Conservation (phyloP, 2,329 filamentous ascomycete species). For the Emergomyces orientalis region DNA sequence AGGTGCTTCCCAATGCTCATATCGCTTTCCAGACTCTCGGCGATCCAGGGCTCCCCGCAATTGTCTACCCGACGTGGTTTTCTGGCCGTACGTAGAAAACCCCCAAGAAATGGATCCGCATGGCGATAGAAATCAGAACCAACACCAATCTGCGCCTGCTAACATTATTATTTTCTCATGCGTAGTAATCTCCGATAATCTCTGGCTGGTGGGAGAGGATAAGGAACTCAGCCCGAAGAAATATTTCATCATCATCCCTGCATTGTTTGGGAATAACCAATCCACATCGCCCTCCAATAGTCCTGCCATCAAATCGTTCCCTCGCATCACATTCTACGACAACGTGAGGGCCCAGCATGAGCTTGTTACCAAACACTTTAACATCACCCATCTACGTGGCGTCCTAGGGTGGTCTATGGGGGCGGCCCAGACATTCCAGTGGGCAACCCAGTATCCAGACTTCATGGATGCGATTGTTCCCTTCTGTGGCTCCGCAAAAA, state of each 20-base stretch:
- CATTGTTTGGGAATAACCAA: conserved; percentile 60
- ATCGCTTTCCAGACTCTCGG: conserved; percentile 73
- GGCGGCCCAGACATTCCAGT: conserved; percentile 56
- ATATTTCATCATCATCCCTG: conserved; percentile 60
- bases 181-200: conserved; percentile 56
- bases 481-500: conserved; percentile 58
- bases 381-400: conserved; percentile 50
- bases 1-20: conserved; percentile 52
- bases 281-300: conserved; percentile 60
- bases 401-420: conserved; percentile 66
- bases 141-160: neutral
- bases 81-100: conserved; percentile 43
- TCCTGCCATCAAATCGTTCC: conserved; percentile 47
- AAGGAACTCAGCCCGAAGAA: conserved; percentile 56
- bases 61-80: conserved; percentile 73
- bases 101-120: neutral
- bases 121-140: neutral
- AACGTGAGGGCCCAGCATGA: conserved; percentile 59
- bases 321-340: conserved; percentile 56
- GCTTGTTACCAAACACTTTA: conserved; percentile 55
- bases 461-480: conserved; percentile 58
- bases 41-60: conserved; percentile 49
- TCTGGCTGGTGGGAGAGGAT: conserved; percentile 61
- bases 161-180: neutral
- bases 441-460: conserved; percentile 53